Conservation (phyloP, 2,329 filamentous ascomycete species). For the Xylaria sp. region DNA sequence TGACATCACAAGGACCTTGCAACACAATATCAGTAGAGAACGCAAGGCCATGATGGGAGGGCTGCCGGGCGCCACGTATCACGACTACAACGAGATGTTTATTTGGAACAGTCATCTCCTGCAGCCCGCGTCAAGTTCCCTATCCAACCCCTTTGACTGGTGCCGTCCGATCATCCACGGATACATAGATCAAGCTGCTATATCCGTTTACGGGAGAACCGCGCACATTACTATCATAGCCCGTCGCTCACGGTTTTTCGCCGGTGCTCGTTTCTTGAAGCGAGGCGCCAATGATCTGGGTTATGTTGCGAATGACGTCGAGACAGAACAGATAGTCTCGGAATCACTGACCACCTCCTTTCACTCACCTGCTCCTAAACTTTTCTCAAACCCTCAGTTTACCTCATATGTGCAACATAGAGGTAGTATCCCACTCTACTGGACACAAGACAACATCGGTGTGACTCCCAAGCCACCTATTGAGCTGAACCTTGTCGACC, state of each 20-base stretch:
- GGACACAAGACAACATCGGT: slow-evolving; percentile 95
- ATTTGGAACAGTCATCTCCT: slow-evolving; percentile 96
- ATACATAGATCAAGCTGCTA: slow-evolving; percentile 89
- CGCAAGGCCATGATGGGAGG: slow-evolving; percentile 76
- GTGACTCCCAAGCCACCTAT: slow-evolving; percentile 97
- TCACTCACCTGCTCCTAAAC: slow-evolving; percentile 84
- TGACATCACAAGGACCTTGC: slow-evolving; percentile 90
- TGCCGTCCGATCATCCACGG: slow-evolving; percentile 95
- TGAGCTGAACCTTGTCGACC: slow-evolving; percentile 92
- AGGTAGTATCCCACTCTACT: slow-evolving; percentile 95
- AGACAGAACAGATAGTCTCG: slow-evolving; percentile 97
- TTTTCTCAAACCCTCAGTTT: slow-evolving; percentile 90
- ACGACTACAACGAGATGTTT: slow-evolving; percentile 92
- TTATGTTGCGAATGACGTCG: slow-evolving; percentile 97
- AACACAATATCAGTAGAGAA: slow-evolving; percentile 89
- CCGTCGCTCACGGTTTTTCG: slow-evolving; percentile 89
- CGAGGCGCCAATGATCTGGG: slow-evolving; percentile 93
- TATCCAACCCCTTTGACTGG: slow-evolving; percentile 92
- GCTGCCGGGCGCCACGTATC: slow-evolving; percentile 64
- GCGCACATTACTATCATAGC: slow-evolving; percentile 96
- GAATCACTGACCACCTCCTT: slow-evolving; percentile 96
- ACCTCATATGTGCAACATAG: slow-evolving; percentile 97
- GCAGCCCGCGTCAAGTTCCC: slow-evolving; percentile 72
- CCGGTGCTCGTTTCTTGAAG: slow-evolving; percentile 93
- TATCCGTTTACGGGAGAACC: slow-evolving; percentile 86